phyloP scores from a whole-genome alignment of 805 yeast species.

The Kluyveromyces aestuarii region DNA sequence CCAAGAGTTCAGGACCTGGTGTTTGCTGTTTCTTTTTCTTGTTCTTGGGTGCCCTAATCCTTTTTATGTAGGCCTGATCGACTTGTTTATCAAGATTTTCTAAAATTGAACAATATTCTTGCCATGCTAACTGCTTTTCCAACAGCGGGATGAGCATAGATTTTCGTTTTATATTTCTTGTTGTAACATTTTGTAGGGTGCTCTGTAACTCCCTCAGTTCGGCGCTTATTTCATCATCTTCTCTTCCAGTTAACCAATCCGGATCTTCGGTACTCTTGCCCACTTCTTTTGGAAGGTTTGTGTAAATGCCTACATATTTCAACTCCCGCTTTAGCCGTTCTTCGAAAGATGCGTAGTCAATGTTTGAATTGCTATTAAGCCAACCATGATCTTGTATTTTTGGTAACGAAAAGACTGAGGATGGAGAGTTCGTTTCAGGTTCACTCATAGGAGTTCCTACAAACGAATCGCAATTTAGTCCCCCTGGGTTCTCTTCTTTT shows the following conservation, averaged over 20 bases:
- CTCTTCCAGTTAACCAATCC: slow-evolving; percentile 67
- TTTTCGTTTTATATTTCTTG: slow-evolving; percentile 59
- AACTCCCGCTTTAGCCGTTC: slow-evolving; percentile 82
- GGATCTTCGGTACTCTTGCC: slow-evolving; percentile 27
- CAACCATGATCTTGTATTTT: slow-evolving; percentile 37
- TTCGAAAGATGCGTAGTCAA: slow-evolving; percentile 75
- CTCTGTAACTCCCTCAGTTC: slow-evolving; percentile 70
- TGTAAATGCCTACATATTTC: slow-evolving; percentile 81
- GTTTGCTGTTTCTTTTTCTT: slow-evolving; percentile 30
- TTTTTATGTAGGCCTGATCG: slow-evolving; percentile 82
- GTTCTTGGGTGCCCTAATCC: slow-evolving; percentile 61
- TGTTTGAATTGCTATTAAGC: slow-evolving; percentile 36
- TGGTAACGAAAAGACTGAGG: slow-evolving; percentile 19
- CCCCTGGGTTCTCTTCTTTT: slow-evolving; percentile 9
- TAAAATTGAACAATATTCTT: slow-evolving; percentile 79
- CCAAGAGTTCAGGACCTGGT: slow-evolving; percentile 11
- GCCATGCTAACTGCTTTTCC: slow-evolving; percentile 89
- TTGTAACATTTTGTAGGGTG: slow-evolving; percentile 51
- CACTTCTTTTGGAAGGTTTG: slow-evolving; percentile 39
- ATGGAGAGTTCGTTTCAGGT: slow-evolving; percentile 5
- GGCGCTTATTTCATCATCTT: slow-evolving; percentile 89
- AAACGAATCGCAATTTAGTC: slow-evolving; percentile 11
- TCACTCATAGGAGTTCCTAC: slow-evolving; percentile 17
- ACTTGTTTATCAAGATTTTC: slow-evolving; percentile 96
- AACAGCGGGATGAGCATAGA: slow-evolving; percentile 57